Evolutionary conservation across 2,329 filamentous ascomycete species (phyloP).

Genomic region (Aspergillus sp.): DNA sequence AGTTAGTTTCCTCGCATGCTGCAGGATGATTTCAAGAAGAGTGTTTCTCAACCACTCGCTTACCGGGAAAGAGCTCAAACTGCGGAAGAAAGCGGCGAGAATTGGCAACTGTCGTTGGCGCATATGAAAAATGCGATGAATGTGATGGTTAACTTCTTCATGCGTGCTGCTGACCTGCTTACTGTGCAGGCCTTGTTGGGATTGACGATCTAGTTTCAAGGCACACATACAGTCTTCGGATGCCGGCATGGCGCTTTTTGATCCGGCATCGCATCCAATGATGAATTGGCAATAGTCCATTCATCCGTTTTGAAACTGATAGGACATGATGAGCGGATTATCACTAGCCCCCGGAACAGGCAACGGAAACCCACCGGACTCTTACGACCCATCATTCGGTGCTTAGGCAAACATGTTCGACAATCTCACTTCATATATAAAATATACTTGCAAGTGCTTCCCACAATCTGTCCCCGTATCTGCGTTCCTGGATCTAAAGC

Average conservation of each 20-base stretch:
- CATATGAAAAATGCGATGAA: constrained; percentile 22
- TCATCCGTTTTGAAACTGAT: constrained; percentile 16
- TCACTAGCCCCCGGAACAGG: background rate
- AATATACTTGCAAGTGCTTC: background rate
- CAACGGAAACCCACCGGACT: background rate
- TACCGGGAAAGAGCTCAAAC: constrained; percentile 16
- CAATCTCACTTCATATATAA: background rate
- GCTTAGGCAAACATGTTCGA: background rate
- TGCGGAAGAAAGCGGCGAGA: constrained; percentile 3
- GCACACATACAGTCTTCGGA: constrained; percentile 6
- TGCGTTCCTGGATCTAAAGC: background rate
- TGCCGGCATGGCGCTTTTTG: background rate
- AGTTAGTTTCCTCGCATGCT: no score
- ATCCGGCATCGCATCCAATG: background rate
- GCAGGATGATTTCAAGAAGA: no score
- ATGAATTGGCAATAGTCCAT: constrained; percentile 9
- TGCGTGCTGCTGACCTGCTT: constrained; percentile 16
- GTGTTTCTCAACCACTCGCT: constrained; percentile 5
- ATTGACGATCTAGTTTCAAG: constrained; percentile 21
- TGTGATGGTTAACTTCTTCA: constrained; percentile 16
- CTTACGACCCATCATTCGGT: background rate
- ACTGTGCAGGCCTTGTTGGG: constrained; percentile 22
- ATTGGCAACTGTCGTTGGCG: constrained; percentile 19
- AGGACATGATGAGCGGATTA: constrained; percentile 1
- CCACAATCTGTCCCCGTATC: background rate